Percentiles rank a stretch among this genome's conserved stretches.
Evolutionary conservation across 2,329 filamentous ascomycete genomes (phyloP).

Genomic region (Ophiostoma angusticollis): DNA sequence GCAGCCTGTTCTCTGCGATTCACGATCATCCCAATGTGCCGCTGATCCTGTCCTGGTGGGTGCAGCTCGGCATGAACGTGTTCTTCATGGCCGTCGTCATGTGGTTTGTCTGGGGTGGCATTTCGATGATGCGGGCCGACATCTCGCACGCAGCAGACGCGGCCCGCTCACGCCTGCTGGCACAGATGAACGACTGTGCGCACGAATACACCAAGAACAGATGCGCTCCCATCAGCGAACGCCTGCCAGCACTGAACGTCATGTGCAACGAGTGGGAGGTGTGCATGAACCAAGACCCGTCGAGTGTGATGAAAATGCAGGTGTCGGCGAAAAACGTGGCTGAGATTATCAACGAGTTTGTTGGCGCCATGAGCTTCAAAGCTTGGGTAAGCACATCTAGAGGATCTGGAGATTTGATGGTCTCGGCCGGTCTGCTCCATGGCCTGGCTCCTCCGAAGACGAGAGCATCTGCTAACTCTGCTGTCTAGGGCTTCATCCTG

Average conservation of each 20-base stretch:
- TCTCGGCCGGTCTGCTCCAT: too few species aligned
- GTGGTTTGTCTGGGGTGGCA: conserved; percentile 58
- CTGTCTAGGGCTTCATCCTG: conserved; percentile 36
- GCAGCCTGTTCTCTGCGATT: conserved; percentile 34
- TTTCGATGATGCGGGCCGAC: conserved; percentile 59
- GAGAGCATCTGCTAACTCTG: conserved; percentile 13
- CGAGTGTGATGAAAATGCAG: conserved; percentile 63
- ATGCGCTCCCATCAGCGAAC: conserved; percentile 50
- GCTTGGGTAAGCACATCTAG: conserved; percentile 46
- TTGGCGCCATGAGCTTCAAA: conserved; percentile 82
- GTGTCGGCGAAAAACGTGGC: conserved; percentile 81
- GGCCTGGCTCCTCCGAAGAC: neutral
- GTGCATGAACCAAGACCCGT: conserved; percentile 78
- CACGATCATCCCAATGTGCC: conserved; percentile 47
- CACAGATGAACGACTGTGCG: conserved; percentile 61
- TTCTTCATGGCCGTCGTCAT: conserved; percentile 41
- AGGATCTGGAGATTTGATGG: too few species aligned
- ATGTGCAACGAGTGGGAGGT: conserved; percentile 70
- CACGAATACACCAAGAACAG: conserved; percentile 63
- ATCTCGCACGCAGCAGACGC: conserved; percentile 59
- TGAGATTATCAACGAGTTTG: conserved; percentile 85
- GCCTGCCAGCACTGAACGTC: conserved; percentile 58
- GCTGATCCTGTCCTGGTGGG: conserved; percentile 45
- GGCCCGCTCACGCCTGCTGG: conserved; percentile 54
- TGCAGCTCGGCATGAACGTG: conserved; percentile 50